Evolutionary conservation across 345 rosid species (phyloP).

Genomic region (Populus alba): DNA sequence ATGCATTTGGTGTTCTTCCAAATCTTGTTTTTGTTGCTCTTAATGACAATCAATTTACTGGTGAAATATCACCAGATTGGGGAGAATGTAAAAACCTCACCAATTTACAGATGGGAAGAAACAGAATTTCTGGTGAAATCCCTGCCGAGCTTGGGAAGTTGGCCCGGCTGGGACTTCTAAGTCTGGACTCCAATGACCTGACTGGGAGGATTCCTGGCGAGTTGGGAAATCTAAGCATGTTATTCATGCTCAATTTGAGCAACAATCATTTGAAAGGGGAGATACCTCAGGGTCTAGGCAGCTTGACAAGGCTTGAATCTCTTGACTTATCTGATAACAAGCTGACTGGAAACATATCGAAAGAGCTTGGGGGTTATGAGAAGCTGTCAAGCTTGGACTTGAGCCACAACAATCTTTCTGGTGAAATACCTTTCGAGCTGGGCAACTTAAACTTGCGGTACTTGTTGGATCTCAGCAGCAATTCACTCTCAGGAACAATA

Average conservation of each 20-base stretch:
- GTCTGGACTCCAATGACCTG: constrained; percentile 46
- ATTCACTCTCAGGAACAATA: constrained; percentile 53
- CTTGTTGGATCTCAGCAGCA: constrained; percentile 62
- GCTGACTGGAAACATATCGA: constrained; percentile 38
- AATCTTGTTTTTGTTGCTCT: constrained; percentile 37
- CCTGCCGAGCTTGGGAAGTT: constrained; percentile 55
- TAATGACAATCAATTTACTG: constrained; percentile 48
- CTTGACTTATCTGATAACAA: constrained; percentile 53
- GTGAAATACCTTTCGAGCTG: constrained; percentile 43
- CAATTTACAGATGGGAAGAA: constrained; percentile 47
- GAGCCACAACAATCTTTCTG: constrained; percentile 55
- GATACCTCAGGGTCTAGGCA: constrained; percentile 40
- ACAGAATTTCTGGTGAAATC: constrained; percentile 51
- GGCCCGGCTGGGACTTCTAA: constrained; percentile 33
- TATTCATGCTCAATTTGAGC: constrained; percentile 50
- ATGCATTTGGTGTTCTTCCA: constrained; percentile 53
- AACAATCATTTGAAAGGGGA: constrained; percentile 45
- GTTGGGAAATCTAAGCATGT: constrained; percentile 39
- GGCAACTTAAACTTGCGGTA: constrained; percentile 45
- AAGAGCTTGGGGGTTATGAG: constrained; percentile 37
- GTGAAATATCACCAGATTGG: constrained; percentile 54
- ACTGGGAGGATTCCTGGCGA: constrained; percentile 47
- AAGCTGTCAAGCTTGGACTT: constrained; percentile 45
- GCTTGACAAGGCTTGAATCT: constrained; percentile 22
- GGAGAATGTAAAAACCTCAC: constrained; percentile 58